Base-by-base conservation (phyloP, 805 yeast species). In the Nakazawaea anatomiae region DNA sequence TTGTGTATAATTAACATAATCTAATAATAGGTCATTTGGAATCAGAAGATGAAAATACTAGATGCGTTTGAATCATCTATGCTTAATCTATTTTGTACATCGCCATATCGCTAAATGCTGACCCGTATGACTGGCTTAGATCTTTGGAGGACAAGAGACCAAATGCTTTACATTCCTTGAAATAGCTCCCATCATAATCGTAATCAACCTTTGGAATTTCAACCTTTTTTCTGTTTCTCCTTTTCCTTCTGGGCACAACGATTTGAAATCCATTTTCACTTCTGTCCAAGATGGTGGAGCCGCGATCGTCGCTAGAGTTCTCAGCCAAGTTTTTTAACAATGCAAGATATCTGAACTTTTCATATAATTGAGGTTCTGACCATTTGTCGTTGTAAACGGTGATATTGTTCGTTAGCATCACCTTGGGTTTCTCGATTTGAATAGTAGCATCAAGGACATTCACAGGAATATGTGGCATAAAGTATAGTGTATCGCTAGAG, bases 381-480 rank as follows among this genome's bases (percentile, higher is more conserved):
- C 59, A 60, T 44, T 64, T 64, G 46, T 53, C 51, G 11, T 48
- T 52, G 52, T 69, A 69, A 4, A 58, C 55, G 1, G 60, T 53
- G 5, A 69, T 47, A 48, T 69, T 68, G 49, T 69, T 69, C 0
- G 67, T 57, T 8, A 69, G 44, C 53, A 68, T 44, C 51, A 52
- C 54, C 2, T n/a, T 10, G 1, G 72, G 71, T 11, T 58, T 46
- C 6, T 51, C 55, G 1, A 11, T 25, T 1, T 39, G 18, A 1
- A 69, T 28, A 4, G 67, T 50, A 1, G 39, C 12, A 42, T 69
- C 72, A n/a, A 69, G 30, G 2, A 60, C 52, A 5, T 51, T 52
- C 5, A 67, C 60, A 2, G 72, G 72, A 9, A 60, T 54, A 56
- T 69, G 73, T 0, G 73, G 72, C 63, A 67, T 58, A 49, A 55